Conservation (phyloP, 2,329 filamentous ascomycete species). For the Dothistroma septosporum region DNA sequence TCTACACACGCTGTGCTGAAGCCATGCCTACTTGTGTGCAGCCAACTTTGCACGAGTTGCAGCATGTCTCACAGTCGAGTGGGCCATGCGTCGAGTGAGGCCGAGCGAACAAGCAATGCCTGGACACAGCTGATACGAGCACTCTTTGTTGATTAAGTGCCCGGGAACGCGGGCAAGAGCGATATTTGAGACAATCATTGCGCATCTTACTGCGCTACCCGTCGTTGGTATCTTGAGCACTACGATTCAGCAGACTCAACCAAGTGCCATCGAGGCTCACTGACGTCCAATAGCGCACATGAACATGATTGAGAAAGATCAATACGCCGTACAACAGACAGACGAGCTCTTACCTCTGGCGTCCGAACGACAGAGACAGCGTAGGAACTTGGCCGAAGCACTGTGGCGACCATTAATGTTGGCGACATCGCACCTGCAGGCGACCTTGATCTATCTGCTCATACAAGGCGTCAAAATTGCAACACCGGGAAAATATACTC, state of each 20-base stretch:
- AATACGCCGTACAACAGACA: not conserved
- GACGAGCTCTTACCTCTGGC: not conserved
- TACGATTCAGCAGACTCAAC: no score
- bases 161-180: not conserved
- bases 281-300: not conserved
- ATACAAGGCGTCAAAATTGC: not conserved
- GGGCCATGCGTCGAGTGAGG: not conserved
- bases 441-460: not conserved
- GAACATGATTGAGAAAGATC: not conserved
- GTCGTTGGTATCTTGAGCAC: no score
- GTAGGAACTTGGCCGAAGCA: not conserved
- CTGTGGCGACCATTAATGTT: not conserved
- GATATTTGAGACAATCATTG: not conserved
- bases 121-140: not conserved
- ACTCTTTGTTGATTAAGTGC: not conserved
- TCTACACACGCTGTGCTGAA: not conserved
- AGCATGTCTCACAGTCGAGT: not conserved
- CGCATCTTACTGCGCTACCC: no score
- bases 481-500: not conserved
- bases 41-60: not conserved
- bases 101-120: not conserved
- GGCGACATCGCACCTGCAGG: not conserved
- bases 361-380: not conserved
- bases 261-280: no score
- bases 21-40: not conserved